Base-by-base conservation (phyloP, 2,329 filamentous ascomycete genomes). In the Epichloe gansuensis region DNA sequence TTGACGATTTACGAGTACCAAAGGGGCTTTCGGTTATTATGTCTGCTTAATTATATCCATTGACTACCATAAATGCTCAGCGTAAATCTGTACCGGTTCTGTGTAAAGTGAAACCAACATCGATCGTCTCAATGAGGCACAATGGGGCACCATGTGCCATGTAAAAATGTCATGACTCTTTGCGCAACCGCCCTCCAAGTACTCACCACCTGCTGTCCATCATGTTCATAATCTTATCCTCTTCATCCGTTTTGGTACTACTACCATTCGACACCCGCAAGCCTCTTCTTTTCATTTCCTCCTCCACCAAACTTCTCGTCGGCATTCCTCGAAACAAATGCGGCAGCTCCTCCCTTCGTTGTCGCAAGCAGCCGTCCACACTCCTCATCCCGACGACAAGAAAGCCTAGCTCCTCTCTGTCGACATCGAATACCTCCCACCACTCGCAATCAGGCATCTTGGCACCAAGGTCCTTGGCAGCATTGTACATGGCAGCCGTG, bases 361-460 rank as follows among this genome's bases (percentile, higher is more conserved):
- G 74, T 54, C 68, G 69, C 51, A 82, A 80, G 68, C 85, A 89
- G 0, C 80, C 82, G 56, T 85, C 82, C 51, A 94, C 71, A 61
- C 90, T 96, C 55, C 81, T 74, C 77, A 96, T 80, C 0, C 78
- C 89, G 11, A 96, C 87, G 3, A 95, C 89, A 53, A 97, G 68
- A 60, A 97, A 97, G 0, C 93, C 93, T 38, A 98, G 74, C 65
- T 95, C 89, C 71, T 98, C 93, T 49, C 93, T 77, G 61, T 96
- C 90, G 7, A 93, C 87, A 67, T 98, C 93, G 66, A 97, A 97
- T 0, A 97, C 88, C 67, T 96, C 90, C 93, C 93, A 98, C 93
- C 93, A 98, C 56, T 88, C 84, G 47, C 79, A 80, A 56, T 86
- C 85, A 0, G 91, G 89, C 69, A 96, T 76, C 65, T 87, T 89